Evolutionary conservation across 1,284 basidiomycete genomes (phyloP), one percentile per base, ranked within the genome.

Genomic region (Cryptococcus deneoformans): DNA sequence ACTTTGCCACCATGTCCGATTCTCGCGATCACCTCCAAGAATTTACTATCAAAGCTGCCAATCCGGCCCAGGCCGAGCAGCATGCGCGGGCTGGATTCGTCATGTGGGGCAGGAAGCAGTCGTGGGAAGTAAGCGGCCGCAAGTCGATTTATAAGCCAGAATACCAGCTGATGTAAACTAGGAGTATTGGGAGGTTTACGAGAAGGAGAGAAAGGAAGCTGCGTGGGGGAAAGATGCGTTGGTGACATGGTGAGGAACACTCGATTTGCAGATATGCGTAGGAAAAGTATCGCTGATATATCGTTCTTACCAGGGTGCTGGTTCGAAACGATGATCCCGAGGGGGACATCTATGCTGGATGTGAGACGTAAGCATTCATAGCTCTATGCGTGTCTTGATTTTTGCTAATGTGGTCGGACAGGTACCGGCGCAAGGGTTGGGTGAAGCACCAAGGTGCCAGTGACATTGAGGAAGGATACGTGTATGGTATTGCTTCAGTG

Each of bases 401-500:
- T 29, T 29, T 29, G 29, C 29, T 29, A 29, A 38, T 39, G 53
- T 58, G 51, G 56, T n/a, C 7, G 37, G 2, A 24, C 9, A 64
- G 59, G 6, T 60, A 61, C 42, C 59, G 57, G 9, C 57, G 64
- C 2, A 52, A 54, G 24, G 64, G 54, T 12, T 56, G 65, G 5
- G 47, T 65, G 49, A 58, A 56, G 46, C 59, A 56, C 4, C 46
- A 58, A 10, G 65, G 60, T 3, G 37, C 55, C 12, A 42, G 49
- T 12, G 50, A 57, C 2, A 59, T 71, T 11, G 24, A 52, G 37
- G 54, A 60, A 1, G 49, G 16, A 0, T 50, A 44, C 4, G 46
- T 58, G 14, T 73, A 73, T 54, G 66, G 59, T 5, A 66, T 73
- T 29, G 63, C 61, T 2, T 64, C 63, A 2, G 71, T 73, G 7